Evolutionary conservation across 164 flowering plant species (phyloP), one percentile per base, ranked within the genome.

Genomic region (Magnolia officinalis): DNA sequence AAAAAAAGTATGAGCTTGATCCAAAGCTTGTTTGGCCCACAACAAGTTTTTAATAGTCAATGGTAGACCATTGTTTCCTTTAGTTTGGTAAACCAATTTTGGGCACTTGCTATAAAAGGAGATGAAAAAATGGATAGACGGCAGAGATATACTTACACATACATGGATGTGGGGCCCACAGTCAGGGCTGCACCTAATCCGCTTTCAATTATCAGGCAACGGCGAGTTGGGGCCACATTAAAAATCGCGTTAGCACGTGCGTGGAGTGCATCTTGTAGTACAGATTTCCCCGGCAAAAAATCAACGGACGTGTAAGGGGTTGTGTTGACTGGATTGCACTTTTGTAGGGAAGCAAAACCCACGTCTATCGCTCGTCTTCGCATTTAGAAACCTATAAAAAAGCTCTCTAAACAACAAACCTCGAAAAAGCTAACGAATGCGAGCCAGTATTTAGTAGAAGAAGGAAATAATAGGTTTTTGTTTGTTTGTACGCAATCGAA

Each of bases 321-420:
- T 3, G 59, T 19, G 80, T 86, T 87, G 90, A 87, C 88, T 77
- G 79, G 74, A 61, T 0, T 87, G 88, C 81, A 71, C 82, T 87
- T 24, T 81, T 75, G 69, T 77, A 74, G 64, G 85, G 88, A 59
- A 75, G 85, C 88, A 83, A 77, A 76, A 78, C 85, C 89, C 90
- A 72, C 81, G 82, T 87, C 85, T 84, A 77, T 70, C 84, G 88
- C 86, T 76, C 67, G 74, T 74, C 78, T 59, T 74, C 63, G 72
- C 65, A 66, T 74, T 23, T 75, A 76, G 74, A 65, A 72, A 3
- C 72, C 74, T 58, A 37, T 64, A 66, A 66, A 66, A 66, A 19
- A 14, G 16, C 63, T 10, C 63, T 59, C 63, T 3, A 59, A 59
- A 59, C 63, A 8, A 59, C n/a, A 19, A 59, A 59, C 16, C 16